A percentile compares a stretch with the other conserved stretches of the same genome.
These are phyloP conservation scores for Pichia sp. DNA, from an alignment of 1,139 yeast genomes.

Conservation along the genomic window DNA sequence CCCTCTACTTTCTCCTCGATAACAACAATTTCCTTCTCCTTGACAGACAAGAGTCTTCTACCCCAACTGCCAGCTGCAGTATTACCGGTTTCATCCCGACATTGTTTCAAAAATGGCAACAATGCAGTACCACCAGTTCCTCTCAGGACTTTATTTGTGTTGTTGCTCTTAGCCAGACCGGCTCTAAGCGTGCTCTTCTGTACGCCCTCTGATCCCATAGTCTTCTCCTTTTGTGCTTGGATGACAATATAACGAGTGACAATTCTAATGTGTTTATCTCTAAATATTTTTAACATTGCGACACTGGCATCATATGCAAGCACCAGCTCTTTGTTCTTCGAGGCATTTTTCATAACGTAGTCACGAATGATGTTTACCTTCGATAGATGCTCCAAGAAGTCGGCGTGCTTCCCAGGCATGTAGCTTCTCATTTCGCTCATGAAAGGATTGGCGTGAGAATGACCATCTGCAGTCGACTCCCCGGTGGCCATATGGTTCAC, in stretches of 20 bases:
- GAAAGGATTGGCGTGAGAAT: constrained; percentile 49
- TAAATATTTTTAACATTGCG: constrained; percentile 81
- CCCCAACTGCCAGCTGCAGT: constrained; percentile 93
- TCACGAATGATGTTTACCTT: constrained; percentile 57
- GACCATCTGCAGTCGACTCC: constrained; percentile 32
- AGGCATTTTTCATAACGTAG: constrained; percentile 47
- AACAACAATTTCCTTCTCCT: constrained; percentile 30
- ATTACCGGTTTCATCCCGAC: constrained; percentile 93
- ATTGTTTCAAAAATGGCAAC: constrained; percentile 87
- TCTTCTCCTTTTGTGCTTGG: constrained; percentile 58
- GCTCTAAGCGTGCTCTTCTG: constrained; percentile 42
- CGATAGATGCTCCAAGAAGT: constrained; percentile 60
- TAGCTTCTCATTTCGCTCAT: constrained; percentile 80
- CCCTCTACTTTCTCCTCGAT: background rate
- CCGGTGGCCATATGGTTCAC: constrained; percentile 81
- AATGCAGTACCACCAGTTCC: constrained; percentile 96
- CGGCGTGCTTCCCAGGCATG: constrained; percentile 84
- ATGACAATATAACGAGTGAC: constrained; percentile 81
- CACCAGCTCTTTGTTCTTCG: constrained; percentile 49
- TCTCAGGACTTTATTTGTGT: constrained; percentile 45
- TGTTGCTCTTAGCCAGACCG: constrained; percentile 42
- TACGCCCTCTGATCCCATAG: constrained; percentile 50
- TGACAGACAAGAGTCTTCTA: constrained; percentile 63
- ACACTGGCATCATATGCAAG: constrained; percentile 84
- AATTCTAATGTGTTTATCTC: constrained; percentile 90